Evolutionary conservation across 441 rosid species (phyloP), one percentile per base, ranked within the genome.

Genomic region (Syzygium syzygioides): DNA sequence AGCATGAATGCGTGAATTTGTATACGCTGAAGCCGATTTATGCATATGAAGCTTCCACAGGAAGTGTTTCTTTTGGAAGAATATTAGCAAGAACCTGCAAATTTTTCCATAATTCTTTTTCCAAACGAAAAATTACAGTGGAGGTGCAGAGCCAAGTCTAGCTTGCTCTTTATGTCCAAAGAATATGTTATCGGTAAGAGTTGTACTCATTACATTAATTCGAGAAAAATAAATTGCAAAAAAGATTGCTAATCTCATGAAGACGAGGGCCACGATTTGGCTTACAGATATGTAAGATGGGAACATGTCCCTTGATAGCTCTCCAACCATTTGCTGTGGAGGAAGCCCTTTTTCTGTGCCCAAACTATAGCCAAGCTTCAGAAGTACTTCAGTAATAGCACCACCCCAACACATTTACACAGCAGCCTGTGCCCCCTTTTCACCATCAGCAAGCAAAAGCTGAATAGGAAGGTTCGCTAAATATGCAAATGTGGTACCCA

Each of bases 31-130:
- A 86, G 95, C 94, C 37, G 93, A 90, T 87, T 92, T 91, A 79
- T 93, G 93, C 93, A 95, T 88, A 62, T 91, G 90, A 87, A 94
- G 92, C 90, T 95, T 95, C 97, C 97, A 95, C 17, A 87, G 88
- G 48, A 87, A 95, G 91, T 53, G 96, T 93, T 90, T 92, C 93
- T 89, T 88, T 93, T 1, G 95, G 95, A 56, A 94, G 86, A 55
- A 94, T 90, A 87, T 93, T 93, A 60, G 90, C 86, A 79, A 94
- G 90, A 89, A 93, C 92, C 95, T 96, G 94, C 64, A 85, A 87
- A 56, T 68, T 59, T 88, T 89, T 89, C 55, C n/a, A 91, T 87
- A 90, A 91, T 76, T 85, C 88, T 55, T 62, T 87, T 89, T 88
- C 86, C 9, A 25, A 25, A 32, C n/a, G 88, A 52, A 83, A 59